Evolutionary conservation across 2,329 filamentous ascomycete genomes (phyloP), one percentile per base, ranked within the genome.

Genomic region (Aureobasidium sp.): DNA sequence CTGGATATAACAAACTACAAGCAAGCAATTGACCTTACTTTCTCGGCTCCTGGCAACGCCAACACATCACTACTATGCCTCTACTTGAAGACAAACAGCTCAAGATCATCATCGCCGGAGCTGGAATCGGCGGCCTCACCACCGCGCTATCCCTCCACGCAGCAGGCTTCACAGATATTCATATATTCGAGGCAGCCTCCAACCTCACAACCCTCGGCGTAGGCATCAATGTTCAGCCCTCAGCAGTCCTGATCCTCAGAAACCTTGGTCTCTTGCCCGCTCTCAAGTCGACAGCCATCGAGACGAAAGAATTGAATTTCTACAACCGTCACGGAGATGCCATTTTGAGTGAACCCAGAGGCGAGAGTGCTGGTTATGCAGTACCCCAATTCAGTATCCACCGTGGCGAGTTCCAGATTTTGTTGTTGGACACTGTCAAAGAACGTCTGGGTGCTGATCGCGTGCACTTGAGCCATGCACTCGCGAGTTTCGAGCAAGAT

Each of bases 81-180:
- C 52, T 59, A 27, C 45, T 64, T 9, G 36, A 45, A 20, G 51
- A 60, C 29, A 36, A 55, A 25, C 63, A 64, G 20, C 63, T 64
- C 49, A 52, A 47, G 8, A 73, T 81, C 42, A 75, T 76, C 48
- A 81, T 81, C 59, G 77, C 81, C 44, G 79, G 79, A 20, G 76
- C 77, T 3, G 79, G 79, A 29, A 74, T 81, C 22, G 74, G 77
- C 15, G 83, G 84, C 42, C 78, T 86, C 7, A 75, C 78, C 0
- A 75, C 87, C 0, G 82, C 82, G 0, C 75, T 87, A 0, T 76
- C 80, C 2, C 74, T 87, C 0, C 77, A 84, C 62, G 73, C 78
- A 34, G 75, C 81, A 62, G 73, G 73, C 44, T 84, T 87, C 47
- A 75, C 68, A n/a, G 70, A 78, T 66, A 74, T 79, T 53, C 67